Base-by-base conservation (phyloP, 75 land plant species). In the Sequoiadendron giganteum region DNA sequence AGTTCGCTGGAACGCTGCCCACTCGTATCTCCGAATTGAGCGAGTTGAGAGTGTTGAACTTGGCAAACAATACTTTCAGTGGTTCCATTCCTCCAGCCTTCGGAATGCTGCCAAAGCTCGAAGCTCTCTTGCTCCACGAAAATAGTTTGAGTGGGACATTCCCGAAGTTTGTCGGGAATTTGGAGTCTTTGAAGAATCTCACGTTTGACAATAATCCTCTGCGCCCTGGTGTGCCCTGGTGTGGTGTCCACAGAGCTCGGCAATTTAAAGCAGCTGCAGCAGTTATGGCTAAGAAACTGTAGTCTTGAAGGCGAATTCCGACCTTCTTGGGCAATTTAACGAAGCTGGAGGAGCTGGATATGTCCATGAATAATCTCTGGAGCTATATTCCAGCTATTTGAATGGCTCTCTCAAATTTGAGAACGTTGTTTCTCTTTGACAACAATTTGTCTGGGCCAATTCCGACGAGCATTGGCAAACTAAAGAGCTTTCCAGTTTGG, bases 261-360 rank as follows among this genome's bases (percentile, higher is more conserved):
- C 48, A 0, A 47, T 47, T 47, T 47, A 47, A 47, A 47, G 48
- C 7, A 47, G 10, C 48, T 47, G 48, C 48, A 47, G 8, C 7
- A 47, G 48, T 47, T 47, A 8, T 47, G 7, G 48, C 7, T 47
- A 8, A 6, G 10, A 6, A 47, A 47, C 8, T 47, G 48, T 49
- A 42, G 43, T 30, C 88, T 93, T 61, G 84, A 88, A 32, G 94
- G 94, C 38, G 11, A 10, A 84, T 94, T 39, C 92, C 91, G 14
- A 32, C 80, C 16, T 88, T 87, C 52, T 89, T 89, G 32, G 84
- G 88, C 0, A 85, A 81, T 55, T 87, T 91, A 15, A 16, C 43
- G 6, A 36, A 42, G 84, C 88, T 94, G n/a, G 89, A 88, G 25
- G 19, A 30, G 38, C 75, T 93, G 52, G 85, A 80, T n/a, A 34